Percentiles rank a stretch among this genome's conserved stretches.
These are phyloP conservation scores for Aspergillus neotritici DNA, from an alignment of 2,329 filamentous ascomycete species.

Conservation along the genomic window DNA sequence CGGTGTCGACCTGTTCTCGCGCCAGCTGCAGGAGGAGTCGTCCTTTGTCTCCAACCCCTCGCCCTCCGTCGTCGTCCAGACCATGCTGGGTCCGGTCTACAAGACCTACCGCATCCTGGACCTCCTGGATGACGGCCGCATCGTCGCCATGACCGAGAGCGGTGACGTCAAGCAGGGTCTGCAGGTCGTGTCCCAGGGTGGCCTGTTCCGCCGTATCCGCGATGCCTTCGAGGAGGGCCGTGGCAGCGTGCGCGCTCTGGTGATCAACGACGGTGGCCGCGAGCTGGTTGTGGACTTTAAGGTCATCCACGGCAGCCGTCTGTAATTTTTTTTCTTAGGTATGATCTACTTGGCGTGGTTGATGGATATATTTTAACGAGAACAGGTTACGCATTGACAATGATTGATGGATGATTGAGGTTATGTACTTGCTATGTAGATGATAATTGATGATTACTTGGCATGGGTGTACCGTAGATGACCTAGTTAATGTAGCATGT, in stretches of 20 bases:
- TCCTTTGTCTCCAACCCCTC: conserved; percentile 96
- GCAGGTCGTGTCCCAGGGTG: conserved; percentile 90
- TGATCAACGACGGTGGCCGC: conserved; percentile 86
- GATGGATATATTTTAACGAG: background rate
- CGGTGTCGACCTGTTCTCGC: conserved; percentile 99
- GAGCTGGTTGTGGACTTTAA: conserved; percentile 99
- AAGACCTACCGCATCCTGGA: conserved; percentile 99
- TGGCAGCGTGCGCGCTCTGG: conserved; percentile 88
- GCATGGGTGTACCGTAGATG: too few species aligned
- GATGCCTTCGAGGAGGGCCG: conserved; percentile 85
- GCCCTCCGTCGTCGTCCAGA: conserved; percentile 95
- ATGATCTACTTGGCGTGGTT: background rate
- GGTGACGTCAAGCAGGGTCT: conserved; percentile 97
- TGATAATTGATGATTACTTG: too few species aligned
- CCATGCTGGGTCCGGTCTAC: conserved; percentile 98
- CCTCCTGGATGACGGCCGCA: conserved; percentile 72
- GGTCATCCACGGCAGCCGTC: conserved; percentile 75
- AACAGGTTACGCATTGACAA: background rate
- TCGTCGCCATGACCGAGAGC: conserved; percentile 98
- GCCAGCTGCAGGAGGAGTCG: conserved; percentile 98
- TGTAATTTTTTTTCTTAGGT: conserved; percentile 42
- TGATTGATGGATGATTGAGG: too few species aligned
- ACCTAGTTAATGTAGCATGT: too few species aligned
- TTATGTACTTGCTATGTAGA: too few species aligned
- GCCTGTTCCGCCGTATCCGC: conserved; percentile 73